Evolutionary conservation across 192 early-diverging fungal genomes (phyloP).

Genomic region (Coemansia sp.): DNA sequence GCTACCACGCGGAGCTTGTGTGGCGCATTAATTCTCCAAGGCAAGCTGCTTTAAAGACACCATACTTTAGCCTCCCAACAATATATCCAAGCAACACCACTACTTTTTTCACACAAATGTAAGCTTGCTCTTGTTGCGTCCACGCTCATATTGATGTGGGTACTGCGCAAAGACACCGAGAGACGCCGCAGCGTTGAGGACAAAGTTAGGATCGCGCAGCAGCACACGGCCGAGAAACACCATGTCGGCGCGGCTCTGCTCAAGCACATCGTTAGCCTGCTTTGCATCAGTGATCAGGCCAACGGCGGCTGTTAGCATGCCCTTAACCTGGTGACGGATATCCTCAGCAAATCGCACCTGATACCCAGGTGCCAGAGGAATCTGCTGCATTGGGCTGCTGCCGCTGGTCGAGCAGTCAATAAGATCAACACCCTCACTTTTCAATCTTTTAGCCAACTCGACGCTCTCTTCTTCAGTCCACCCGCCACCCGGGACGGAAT

Average conservation of each 20-base stretch:
- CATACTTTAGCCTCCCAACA: too few relatives aligned
- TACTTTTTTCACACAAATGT: conserved; percentile 25
- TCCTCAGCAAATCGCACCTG: conserved; percentile 70
- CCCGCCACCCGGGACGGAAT: conserved; percentile 51
- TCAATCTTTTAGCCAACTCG: conserved; percentile 57
- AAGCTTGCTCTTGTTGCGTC: conserved; percentile 30
- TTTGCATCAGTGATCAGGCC: conserved; percentile 64
- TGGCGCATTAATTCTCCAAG: too few relatives aligned
- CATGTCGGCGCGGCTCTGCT: conserved; percentile 64
- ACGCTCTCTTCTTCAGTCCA: conserved; percentile 78
- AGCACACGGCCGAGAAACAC: conserved; percentile 69
- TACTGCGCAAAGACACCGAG: conserved; percentile 63
- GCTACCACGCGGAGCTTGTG: too few relatives aligned
- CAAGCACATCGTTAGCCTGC: conserved; percentile 70
- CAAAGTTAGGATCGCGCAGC: conserved; percentile 70
- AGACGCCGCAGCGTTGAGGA: conserved; percentile 60
- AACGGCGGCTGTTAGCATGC: conserved; percentile 62
- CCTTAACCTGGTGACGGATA: conserved; percentile 59
- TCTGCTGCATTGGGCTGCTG: conserved; percentile 55
- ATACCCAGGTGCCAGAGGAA: conserved; percentile 53
- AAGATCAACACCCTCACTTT: conserved; percentile 75
- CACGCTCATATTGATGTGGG: conserved; percentile 64
- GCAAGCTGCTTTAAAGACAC: too few relatives aligned
- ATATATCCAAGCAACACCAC: too few relatives aligned
- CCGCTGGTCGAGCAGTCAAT: conserved; percentile 82